Conservation (phyloP, 2,329 filamentous ascomycete genomes). For the Talaromyces amestolkiae region DNA sequence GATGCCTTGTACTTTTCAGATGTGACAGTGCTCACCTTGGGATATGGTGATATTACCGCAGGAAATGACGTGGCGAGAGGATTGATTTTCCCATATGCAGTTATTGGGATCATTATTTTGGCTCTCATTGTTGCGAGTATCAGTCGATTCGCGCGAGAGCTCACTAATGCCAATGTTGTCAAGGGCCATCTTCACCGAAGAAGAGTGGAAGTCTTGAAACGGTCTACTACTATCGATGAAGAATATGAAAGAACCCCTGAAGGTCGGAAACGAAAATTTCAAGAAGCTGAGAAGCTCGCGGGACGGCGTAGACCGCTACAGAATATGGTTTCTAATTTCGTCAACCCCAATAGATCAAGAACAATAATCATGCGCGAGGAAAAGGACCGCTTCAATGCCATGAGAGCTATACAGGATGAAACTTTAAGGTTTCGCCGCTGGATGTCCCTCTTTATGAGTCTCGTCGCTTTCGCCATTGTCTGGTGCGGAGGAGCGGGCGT, state of each 20-base stretch:
- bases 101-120: slow-evolving; percentile 78
- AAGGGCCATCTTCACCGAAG: slow-evolving; percentile 57
- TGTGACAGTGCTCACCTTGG: slow-evolving; percentile 62
- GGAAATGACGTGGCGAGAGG: slow-evolving; percentile 60
- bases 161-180: slow-evolving; percentile 62
- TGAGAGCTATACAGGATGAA: slow-evolving; percentile 73
- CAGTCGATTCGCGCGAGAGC: slow-evolving; percentile 61
- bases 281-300: background rate
- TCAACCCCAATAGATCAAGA: slow-evolving; percentile 38
- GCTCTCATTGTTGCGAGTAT: slow-evolving; percentile 82
- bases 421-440: slow-evolving; percentile 68
- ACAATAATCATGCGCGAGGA: slow-evolving; percentile 61
- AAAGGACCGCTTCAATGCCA: slow-evolving; percentile 70
- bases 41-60: slow-evolving; percentile 62
- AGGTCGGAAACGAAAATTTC: background rate
- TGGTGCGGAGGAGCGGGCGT: slow-evolving; percentile 79
- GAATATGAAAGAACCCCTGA: slow-evolving; percentile 21
- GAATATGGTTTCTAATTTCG: slow-evolving; percentile 25
- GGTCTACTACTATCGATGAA: slow-evolving; percentile 47
- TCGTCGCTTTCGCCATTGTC: slow-evolving; percentile 66
- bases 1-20: slow-evolving; percentile 80
- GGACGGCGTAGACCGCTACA: slow-evolving; percentile 21
- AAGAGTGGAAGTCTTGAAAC: slow-evolving; percentile 54
- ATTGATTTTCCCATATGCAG: slow-evolving; percentile 77
- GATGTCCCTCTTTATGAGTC: slow-evolving; percentile 68